phyloP scores from a whole-genome alignment of 495 filamentous ascomycete species.

The Tuber aestivum region DNA sequence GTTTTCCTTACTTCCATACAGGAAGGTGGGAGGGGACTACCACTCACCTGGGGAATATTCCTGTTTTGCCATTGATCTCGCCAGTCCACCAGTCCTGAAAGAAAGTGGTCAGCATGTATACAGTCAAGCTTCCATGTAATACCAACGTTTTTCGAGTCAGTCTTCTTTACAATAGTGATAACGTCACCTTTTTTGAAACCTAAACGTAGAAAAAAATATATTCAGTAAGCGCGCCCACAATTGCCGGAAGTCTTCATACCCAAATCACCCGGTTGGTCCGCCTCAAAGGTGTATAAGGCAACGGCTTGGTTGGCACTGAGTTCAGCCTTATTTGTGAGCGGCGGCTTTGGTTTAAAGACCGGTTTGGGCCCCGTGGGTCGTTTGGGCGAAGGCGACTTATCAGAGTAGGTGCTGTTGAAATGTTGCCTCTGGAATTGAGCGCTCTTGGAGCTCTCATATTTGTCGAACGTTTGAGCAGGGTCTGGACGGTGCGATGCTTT shows the following conservation, averaged over 20 bases:
- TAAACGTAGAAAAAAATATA: background rate
- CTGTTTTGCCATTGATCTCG: conserved; percentile 34
- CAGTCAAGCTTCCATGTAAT: background rate
- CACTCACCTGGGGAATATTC: conserved; percentile 42
- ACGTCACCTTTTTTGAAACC: conserved; percentile 94
- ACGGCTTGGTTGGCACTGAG: conserved; percentile 77
- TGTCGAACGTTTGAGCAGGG: conserved; percentile 49
- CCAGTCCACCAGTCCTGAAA: conserved; percentile 44
- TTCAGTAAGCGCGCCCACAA: conserved; percentile 13
- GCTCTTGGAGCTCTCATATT: conserved; percentile 26
- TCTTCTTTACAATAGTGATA: conserved; percentile 94
- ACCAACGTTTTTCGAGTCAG: conserved; percentile 53
- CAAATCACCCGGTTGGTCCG: conserved; percentile 86
- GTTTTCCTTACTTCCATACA: background rate
- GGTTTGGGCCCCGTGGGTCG: conserved; percentile 86
- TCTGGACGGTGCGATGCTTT: conserved; percentile 34
- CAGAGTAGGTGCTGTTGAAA: conserved; percentile 43
- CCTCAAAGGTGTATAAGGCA: conserved; percentile 86
- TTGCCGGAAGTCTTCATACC: conserved; percentile 37
- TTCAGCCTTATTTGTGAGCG: conserved; percentile 54
- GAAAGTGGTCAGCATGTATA: conserved; percentile 10
- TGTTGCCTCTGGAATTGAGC: conserved; percentile 36
- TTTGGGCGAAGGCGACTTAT: conserved; percentile 50
- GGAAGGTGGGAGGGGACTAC: background rate
- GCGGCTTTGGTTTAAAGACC: conserved; percentile 53